Evolutionary conservation across 2,329 filamentous ascomycete species (phyloP), one percentile per base, ranked within the genome.

Genomic region (Aureobasidium leucospermi): DNA sequence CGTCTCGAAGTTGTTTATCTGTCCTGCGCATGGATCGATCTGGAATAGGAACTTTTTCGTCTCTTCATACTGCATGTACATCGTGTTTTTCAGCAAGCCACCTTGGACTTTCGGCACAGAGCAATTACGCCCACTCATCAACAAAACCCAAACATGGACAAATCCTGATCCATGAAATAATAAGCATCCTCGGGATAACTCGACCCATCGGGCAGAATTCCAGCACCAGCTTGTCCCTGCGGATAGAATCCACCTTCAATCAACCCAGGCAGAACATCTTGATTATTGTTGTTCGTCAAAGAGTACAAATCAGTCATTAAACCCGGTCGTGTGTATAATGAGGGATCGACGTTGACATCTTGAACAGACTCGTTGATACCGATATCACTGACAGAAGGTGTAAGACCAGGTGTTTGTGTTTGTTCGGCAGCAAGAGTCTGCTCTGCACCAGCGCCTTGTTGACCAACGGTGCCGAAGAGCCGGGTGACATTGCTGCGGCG

Each of bases 81-180:
- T 23, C 23, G 23, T 23, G 23, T 23, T 23, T 23, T 23, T 23
- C 23, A 23, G 23, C 23, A 23, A 23, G 23, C 23, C 23, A 23
- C 23, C 23, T 23, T 23, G 23, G 23, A 23, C 2, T 23, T 23
- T 1, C 23, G 34, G 34, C 34, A 36, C 34, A 36, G 34, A 13
- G 13, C 34, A 36, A 13, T 36, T 36, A 23, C 23, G 3, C 23
- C 23, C 23, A 3, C 2, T 23, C 23, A 41, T 53, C 47, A 53
- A 16, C 59, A 60, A n/a, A 61, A 57, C 0, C 60, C 53, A 46
- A 61, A 61, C 46, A 61, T 58, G 9, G 52, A 51, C 47, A 57
- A 36, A 10, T 61, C 60, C 15, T 61, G 51, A n/a, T 47, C 60
- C 46, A 61, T 45, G n/a, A 58, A 61, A 28, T 58, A 51, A 10